A percentile compares a stretch with the other conserved stretches of the same genome.
phyloP scores from a whole-genome alignment of 2,329 filamentous ascomycete genomes.

The Neofusicoccum laricinum region DNA sequence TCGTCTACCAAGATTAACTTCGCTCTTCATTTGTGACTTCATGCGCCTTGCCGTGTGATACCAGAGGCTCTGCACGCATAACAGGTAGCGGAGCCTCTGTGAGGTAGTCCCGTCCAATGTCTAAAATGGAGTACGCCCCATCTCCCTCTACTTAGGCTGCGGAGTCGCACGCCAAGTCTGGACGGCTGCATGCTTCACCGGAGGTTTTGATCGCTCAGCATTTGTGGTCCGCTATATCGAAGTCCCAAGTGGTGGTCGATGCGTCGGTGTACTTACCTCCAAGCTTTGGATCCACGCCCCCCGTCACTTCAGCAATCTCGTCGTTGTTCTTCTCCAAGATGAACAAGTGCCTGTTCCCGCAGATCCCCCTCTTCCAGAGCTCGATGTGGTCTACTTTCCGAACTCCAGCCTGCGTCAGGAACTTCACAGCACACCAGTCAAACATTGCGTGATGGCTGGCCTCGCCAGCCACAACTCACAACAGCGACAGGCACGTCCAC shows the following conservation, averaged over 20 bases:
- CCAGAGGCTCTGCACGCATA: background rate
- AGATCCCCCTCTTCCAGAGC: background rate
- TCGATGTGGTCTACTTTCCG: background rate
- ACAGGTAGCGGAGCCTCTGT: no score
- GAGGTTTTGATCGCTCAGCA: background rate
- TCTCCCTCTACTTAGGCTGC: background rate
- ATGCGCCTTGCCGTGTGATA: background rate
- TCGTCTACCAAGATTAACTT: background rate
- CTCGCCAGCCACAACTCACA: background rate
- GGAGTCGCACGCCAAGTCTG: background rate
- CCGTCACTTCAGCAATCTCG: background rate
- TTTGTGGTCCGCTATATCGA: no score
- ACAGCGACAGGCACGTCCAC: background rate
- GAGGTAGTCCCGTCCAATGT: no score
- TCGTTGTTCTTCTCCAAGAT: background rate
- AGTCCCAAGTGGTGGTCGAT: background rate
- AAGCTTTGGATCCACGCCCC: background rate
- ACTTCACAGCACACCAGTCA: background rate
- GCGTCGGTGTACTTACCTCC: background rate
- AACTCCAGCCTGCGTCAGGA: background rate
- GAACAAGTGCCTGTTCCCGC: background rate
- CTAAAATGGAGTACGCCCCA: no score
- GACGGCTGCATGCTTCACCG: background rate
- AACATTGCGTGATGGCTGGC: background rate
- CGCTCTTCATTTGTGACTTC: background rate